Evolutionary conservation across 1,284 basidiomycete genomes (phyloP), one percentile per base, ranked within the genome.

Genomic region (Rhodotorula mucilaginosa): DNA sequence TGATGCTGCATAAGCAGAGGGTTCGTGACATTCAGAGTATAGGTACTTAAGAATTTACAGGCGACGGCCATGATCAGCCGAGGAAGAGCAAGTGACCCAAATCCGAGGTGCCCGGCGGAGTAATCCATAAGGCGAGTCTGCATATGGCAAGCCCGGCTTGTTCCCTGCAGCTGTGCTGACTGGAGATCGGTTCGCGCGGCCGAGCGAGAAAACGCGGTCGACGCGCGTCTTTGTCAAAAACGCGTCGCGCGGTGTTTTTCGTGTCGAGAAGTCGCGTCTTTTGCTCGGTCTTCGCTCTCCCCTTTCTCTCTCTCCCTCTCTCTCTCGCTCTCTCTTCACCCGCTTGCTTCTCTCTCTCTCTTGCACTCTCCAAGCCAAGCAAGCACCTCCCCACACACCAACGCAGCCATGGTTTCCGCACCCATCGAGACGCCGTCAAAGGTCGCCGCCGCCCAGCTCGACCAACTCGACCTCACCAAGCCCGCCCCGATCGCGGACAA

Each of bases 351-450:
- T 48, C 39, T 26, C 34, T 18, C n/a, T 29, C 31, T 31, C 29
- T 26, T 21, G 16, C 57, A n/a, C 58, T 57, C 44, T 31, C 6
- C 44, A 46, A 47, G 8, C 47, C 23, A 47, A 19, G 23, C 77
- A 29, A 75, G 76, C 63, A 72, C 79, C 46, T 57, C 70, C 57
- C 77, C 44, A 48, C 71, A 26, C 74, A 66, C 62, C 64, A 79
- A 52, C 75, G 80, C 64, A 73, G 63, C 62, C 34, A 73, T 82
- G 77, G 80, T 82, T 73, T 80, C 81, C 60, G 81, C 80, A n/a
- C 75, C 81, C 34, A 77, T 78, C 57, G 83, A 83, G 73, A 84
- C 83, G 64, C 84, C 84, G 48, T 83, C 83, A 79, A 84, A 84
- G 80, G 82, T 79, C 64, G 81, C 83, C 67, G 83, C 84, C 61